Conservation (phyloP, 805 yeast species). For the Saturnispora bothae region DNA sequence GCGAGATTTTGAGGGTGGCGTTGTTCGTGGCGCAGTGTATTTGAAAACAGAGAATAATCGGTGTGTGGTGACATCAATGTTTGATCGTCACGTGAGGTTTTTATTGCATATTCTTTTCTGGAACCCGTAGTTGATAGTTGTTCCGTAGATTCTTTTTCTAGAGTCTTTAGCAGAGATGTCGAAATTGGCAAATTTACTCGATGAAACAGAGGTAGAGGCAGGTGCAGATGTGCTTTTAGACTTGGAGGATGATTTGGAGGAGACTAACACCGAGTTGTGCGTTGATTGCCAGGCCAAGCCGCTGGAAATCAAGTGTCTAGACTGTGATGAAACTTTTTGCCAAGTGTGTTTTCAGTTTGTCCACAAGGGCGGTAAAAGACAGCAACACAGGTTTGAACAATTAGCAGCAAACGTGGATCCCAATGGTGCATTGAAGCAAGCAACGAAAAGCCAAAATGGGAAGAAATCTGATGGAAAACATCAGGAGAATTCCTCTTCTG, state of each 20-base stretch:
- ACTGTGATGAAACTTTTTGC: slow-evolving; percentile 61
- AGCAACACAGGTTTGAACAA: slow-evolving; percentile 30
- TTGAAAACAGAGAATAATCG: too few relatives aligned
- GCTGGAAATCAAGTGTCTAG: slow-evolving; percentile 46
- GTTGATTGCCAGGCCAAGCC: slow-evolving; percentile 71
- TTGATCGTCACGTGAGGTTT: too few relatives aligned
- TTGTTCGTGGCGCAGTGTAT: too few relatives aligned
- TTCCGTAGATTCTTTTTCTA: too few relatives aligned
- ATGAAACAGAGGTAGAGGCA: slow-evolving; percentile 15
- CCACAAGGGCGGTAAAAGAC: slow-evolving; percentile 59
- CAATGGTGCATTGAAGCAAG: slow-evolving; percentile 13
- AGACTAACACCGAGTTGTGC: slow-evolving; percentile 30
- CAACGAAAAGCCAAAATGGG: slow-evolving; percentile 14
- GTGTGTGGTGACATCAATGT: too few relatives aligned
- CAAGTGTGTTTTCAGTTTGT: slow-evolving; percentile 57
- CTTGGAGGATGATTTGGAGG: slow-evolving; percentile 20
- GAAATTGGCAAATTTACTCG: slow-evolving; percentile 21
- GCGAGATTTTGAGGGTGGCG: too few relatives aligned
- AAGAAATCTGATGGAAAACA: slow-evolving; percentile 11
- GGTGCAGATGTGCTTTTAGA: slow-evolving; percentile 1
- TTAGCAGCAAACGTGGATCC: slow-evolving; percentile 12
- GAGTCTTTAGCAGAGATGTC: slow-evolving; percentile 10
- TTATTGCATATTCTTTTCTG: too few relatives aligned
- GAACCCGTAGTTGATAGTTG: too few relatives aligned
- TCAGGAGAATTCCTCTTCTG: slow-evolving; percentile 13